These are phyloP conservation scores for Candida tetrigidarum DNA, from an alignment of 1,139 yeast species.

Conservation along the genomic window DNA sequence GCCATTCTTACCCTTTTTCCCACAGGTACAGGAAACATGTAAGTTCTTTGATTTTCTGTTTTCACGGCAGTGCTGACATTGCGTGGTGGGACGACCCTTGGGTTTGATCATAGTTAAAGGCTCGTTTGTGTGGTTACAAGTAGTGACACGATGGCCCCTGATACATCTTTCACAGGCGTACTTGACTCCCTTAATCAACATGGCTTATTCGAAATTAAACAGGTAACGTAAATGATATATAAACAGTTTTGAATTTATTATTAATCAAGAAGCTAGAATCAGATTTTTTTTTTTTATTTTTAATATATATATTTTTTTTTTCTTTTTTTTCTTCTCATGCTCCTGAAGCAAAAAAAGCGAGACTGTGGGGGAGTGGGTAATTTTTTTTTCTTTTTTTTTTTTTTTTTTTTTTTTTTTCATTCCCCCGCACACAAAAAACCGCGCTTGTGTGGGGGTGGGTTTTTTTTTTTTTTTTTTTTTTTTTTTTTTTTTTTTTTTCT, in stretches of 20 bases:
- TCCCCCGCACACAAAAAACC: no score
- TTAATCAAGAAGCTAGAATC: no score
- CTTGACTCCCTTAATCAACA: constrained; percentile 85
- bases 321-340: neutral
- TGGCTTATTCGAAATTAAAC: constrained; percentile 55
- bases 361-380: neutral
- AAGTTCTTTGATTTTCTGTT: constrained; percentile 70
- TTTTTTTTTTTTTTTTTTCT: no score
- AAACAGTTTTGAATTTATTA: neutral
- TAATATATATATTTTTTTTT: neutral
- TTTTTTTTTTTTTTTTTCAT: neutral
- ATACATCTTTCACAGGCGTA: constrained; percentile 97
- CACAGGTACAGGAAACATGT: constrained; percentile 79
- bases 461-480: no score
- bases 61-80: constrained; percentile 86
- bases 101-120: constrained; percentile 93
- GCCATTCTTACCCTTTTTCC: constrained; percentile 53
- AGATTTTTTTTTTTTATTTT: neutral
- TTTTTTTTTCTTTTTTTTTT: neutral
- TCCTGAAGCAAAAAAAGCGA: neutral
- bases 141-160: constrained; percentile 93
- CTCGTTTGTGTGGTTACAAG: constrained; percentile 91
- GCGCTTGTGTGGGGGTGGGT: no score
- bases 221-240: no score
- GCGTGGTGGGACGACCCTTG: constrained; percentile 94